Conservation (phyloP, 495 filamentous ascomycete species). For the Penicillium canescens region DNA sequence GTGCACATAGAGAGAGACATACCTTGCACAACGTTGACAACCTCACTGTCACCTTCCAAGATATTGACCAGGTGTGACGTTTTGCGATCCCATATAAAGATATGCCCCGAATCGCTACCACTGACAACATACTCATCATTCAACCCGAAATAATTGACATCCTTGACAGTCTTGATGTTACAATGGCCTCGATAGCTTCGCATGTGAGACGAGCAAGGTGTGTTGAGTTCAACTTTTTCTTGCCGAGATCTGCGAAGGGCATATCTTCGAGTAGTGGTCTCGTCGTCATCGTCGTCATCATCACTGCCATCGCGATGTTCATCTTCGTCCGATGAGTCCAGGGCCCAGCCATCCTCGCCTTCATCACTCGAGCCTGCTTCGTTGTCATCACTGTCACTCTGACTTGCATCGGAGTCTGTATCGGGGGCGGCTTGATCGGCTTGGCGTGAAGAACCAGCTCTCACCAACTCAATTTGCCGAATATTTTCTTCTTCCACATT, state of each 20-base stretch:
- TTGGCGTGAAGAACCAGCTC: background rate
- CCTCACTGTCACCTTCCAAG: slow-evolving; percentile 69
- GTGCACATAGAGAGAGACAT: slow-evolving; percentile 3
- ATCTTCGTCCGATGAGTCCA: background rate
- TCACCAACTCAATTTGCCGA: slow-evolving; percentile 30
- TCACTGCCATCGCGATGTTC: slow-evolving; percentile 21
- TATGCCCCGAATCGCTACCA: slow-evolving; percentile 66
- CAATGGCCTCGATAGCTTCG: slow-evolving; percentile 66
- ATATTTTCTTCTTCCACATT: slow-evolving; percentile 43
- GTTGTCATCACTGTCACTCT: slow-evolving; percentile 29
- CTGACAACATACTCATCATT: slow-evolving; percentile 76
- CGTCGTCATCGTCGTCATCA: slow-evolving; percentile 26
- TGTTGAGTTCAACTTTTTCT: slow-evolving; percentile 52
- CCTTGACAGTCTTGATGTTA: slow-evolving; percentile 74
- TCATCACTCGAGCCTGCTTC: background rate
- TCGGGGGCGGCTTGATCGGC: slow-evolving; percentile 12
- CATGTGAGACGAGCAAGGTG: slow-evolving; percentile 59
- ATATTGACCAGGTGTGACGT: slow-evolving; percentile 66
- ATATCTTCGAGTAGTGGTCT: slow-evolving; percentile 22
- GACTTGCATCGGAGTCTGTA: slow-evolving; percentile 21
- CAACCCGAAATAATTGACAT: slow-evolving; percentile 71
- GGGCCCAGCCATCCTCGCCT: background rate
- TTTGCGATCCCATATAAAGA: slow-evolving; percentile 73
- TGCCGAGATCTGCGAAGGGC: slow-evolving; percentile 32
- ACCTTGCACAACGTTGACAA: slow-evolving; percentile 74